These are phyloP conservation scores for Myrica gale DNA, from an alignment of 306 rosid genomes.

Conservation along the genomic window DNA sequence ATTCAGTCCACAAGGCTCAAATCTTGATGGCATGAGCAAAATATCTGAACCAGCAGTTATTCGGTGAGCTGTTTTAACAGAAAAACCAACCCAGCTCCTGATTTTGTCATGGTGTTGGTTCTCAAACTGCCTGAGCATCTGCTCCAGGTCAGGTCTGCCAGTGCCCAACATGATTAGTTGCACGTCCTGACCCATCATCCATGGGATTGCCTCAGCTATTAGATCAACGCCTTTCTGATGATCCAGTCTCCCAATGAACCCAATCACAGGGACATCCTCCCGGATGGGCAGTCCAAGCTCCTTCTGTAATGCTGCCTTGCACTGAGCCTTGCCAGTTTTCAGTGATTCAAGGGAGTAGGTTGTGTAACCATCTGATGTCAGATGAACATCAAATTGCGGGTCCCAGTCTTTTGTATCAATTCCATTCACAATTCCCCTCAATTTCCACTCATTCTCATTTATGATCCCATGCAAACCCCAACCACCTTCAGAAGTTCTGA, in stretches of 20 bases:
- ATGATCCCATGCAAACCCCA: conserved; percentile 91
- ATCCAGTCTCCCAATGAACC: conserved; percentile 87
- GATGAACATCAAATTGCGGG: conserved; percentile 60
- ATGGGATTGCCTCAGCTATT: conserved; percentile 82
- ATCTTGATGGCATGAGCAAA: conserved; percentile 93
- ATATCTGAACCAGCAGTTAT: conserved; percentile 90
- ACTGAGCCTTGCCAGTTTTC: conserved; percentile 64
- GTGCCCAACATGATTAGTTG: conserved; percentile 90
- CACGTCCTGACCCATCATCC: conserved; percentile 84
- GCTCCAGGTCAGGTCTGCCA: conserved; percentile 77
- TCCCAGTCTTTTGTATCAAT: conserved; percentile 84
- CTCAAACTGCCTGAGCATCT: conserved; percentile 61
- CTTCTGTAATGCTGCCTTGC: conserved; percentile 85
- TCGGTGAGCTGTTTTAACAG: conserved; percentile 79
- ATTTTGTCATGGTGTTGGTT: conserved; percentile 50
- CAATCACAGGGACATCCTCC: conserved; percentile 63
- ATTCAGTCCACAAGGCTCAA: conserved; percentile 95
- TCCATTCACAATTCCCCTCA: conserved; percentile 88
- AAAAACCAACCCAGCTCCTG: conserved; percentile 93
- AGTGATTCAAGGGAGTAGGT: conserved; percentile 80
- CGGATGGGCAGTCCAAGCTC: conserved; percentile 85
- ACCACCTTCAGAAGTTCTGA: conserved; percentile 83
- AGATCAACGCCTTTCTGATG: conserved; percentile 87
- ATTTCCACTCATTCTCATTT: conserved; percentile 83
- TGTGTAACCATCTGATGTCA: conserved; percentile 78